A percentile compares a stretch with the other conserved stretches of the same genome.
These are phyloP conservation scores for Domatiomyces catenatus DNA, from an alignment of 2,329 filamentous ascomycete genomes.

Conservation along the genomic window DNA sequence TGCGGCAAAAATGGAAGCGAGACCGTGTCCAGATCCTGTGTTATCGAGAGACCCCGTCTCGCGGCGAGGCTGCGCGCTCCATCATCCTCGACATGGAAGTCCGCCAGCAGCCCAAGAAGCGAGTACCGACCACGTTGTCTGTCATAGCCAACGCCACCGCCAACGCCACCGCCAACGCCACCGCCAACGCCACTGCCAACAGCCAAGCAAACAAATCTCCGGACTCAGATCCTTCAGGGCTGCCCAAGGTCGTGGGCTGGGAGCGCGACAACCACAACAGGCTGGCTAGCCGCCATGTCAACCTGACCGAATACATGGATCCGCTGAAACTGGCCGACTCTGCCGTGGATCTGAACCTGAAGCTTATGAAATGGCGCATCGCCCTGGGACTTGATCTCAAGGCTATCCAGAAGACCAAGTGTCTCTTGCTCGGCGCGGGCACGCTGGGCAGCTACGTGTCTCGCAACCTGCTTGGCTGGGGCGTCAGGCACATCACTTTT, in stretches of 20 bases:
- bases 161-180: no score
- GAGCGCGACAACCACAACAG: conserved; percentile 70
- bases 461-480: conserved; percentile 85
- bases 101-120: conserved; percentile 1
- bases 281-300: conserved; percentile 59
- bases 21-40: conserved; percentile 69
- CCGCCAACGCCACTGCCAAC: no score
- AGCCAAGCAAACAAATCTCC: conserved; percentile 11
- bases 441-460: conserved; percentile 91
- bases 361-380: conserved; percentile 97
- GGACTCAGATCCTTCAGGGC: conserved; percentile 19
- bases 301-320: conserved; percentile 87
- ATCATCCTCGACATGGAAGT: conserved; percentile 50
- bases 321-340: conserved; percentile 73
- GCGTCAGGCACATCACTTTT: conserved; percentile 86
- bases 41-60: conserved; percentile 69
- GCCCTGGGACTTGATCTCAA: conserved; percentile 78
- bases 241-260: conserved; percentile 93
- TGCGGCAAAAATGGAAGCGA: conserved; percentile 67
- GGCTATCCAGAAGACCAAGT: conserved; percentile 74
- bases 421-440: conserved; percentile 77
- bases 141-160: conserved; percentile 28
- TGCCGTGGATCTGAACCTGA: conserved; percentile 88
- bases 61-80: conserved; percentile 66
- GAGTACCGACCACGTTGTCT: conserved; percentile 8